Percentiles rank a stretch among this genome's conserved stretches.
Conservation (phyloP, 2,329 filamentous ascomycete species). For the Chaetomium strumarium region DNA sequence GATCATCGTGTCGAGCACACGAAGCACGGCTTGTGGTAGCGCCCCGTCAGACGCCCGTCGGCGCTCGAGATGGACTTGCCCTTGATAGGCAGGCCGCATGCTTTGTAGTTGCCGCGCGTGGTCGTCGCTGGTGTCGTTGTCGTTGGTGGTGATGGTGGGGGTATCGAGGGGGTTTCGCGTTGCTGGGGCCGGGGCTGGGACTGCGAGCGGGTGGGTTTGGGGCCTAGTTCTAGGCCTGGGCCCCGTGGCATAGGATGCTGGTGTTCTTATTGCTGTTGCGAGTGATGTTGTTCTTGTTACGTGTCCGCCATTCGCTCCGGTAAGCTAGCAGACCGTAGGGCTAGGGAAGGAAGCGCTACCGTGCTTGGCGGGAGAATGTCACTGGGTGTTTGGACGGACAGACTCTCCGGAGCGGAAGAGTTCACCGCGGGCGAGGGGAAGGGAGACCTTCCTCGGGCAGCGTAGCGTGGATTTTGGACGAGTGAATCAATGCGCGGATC, state of each 20-base stretch:
- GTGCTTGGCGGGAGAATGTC: constrained; percentile 12
- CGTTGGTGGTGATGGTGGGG: constrained; percentile 30
- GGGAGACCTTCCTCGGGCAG: constrained; percentile 21
- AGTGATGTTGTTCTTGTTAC: background rate
- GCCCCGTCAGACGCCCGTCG: constrained; percentile 83
- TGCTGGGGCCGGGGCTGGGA: constrained; percentile 7
- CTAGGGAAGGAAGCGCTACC: constrained; percentile 7
- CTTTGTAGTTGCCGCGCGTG: constrained; percentile 70
- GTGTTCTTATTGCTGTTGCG: background rate
- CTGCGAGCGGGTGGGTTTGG: constrained; percentile 7
- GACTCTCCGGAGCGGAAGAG: background rate
- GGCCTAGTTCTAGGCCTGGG: background rate
- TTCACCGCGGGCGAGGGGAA: constrained; percentile 20
- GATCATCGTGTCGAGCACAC: constrained; percentile 55
- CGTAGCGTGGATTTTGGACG: constrained; percentile 24
- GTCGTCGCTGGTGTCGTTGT: constrained; percentile 31
- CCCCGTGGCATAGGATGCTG: background rate
- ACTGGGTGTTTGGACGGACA: background rate
- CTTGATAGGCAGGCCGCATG: constrained; percentile 69
- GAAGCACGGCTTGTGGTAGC: constrained; percentile 94
- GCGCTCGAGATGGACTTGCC: constrained; percentile 93
- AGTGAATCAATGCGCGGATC: constrained; percentile 35
- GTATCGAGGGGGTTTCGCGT: background rate
- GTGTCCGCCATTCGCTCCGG: constrained; percentile 7
- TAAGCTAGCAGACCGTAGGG: constrained; percentile 16